Percentiles rank a stretch among this genome's conserved stretches.
These are phyloP conservation scores for Cystoderma amianthinum DNA, from an alignment of 768 basidiomycete genomes.

Conservation along the genomic window DNA sequence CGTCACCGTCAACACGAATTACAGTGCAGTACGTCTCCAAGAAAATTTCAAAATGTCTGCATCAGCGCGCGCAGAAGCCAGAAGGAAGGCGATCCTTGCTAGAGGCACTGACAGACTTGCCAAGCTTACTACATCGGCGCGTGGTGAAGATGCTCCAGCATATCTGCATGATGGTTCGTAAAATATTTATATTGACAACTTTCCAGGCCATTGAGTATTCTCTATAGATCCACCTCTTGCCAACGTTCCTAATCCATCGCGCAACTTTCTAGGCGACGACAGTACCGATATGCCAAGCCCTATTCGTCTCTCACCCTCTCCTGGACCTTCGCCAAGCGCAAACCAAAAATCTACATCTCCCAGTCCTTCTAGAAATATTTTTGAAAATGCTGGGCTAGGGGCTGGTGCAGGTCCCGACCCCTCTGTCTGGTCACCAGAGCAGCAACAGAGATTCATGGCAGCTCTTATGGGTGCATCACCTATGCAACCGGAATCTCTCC, in stretches of 20 bases:
- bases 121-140: constrained; percentile 67
- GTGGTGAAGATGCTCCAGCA: constrained; percentile 59
- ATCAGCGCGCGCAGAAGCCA: constrained; percentile 69
- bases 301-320: constrained; percentile 18
- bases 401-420: constrained; percentile 33
- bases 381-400: constrained; percentile 15
- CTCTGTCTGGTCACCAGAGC: constrained; percentile 60
- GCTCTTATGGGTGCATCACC: constrained; percentile 42
- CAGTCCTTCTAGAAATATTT: constrained; percentile 10
- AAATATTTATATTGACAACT: too few relatives aligned
- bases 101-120: constrained; percentile 70
- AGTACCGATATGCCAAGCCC: constrained; percentile 31
- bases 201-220: constrained; percentile 4
- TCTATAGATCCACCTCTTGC: constrained; percentile 2
- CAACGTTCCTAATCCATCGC: constrained; percentile 7
- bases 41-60: constrained; percentile 48
- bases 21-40: constrained; percentile 1
- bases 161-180: constrained; percentile 45
- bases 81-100: constrained; percentile 68
- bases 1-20: constrained; percentile 2
- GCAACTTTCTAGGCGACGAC: constrained; percentile 41
- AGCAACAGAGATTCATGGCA: constrained; percentile 62
- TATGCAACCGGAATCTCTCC: constrained; percentile 8
- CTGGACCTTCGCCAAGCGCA: constrained; percentile 8
- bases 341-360: constrained; percentile 15